These are phyloP conservation scores for carrot (Daucus carota) DNA, from an alignment of 129 eudicot species.

Conservation along the genomic window DNA sequence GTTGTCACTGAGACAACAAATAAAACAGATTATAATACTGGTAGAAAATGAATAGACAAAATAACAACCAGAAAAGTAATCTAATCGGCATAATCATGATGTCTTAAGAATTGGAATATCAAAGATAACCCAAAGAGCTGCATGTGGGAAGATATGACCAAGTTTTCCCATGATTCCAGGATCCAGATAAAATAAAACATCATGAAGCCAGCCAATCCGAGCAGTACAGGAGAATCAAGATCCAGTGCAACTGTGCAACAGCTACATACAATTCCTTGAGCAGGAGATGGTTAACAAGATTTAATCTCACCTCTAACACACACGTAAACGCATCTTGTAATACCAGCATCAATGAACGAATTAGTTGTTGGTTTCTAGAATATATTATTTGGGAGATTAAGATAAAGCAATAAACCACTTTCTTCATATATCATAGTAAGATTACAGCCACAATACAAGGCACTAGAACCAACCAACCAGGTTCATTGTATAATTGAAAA, in stretches of 20 bases:
- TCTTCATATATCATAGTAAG: background rate
- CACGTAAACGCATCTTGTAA: background rate
- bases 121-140: background rate
- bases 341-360: background rate
- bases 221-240: no score
- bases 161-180: background rate
- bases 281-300: background rate
- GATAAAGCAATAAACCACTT: background rate
- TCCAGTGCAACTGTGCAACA: no score
- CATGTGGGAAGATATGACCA: background rate
- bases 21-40: background rate
- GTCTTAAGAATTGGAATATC: background rate
- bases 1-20: constrained; percentile 49
- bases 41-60: background rate
- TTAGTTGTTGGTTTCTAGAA: background rate
- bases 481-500: background rate
- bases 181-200: no score
- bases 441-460: background rate
- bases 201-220: background rate
- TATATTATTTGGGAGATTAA: background rate
- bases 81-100: background rate
- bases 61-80: background rate
- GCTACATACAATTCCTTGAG: background rate
- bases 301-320: background rate
- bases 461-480: background rate